phyloP scores from a whole-genome alignment of 495 filamentous ascomycete genomes.

The Platismatia glauca region DNA sequence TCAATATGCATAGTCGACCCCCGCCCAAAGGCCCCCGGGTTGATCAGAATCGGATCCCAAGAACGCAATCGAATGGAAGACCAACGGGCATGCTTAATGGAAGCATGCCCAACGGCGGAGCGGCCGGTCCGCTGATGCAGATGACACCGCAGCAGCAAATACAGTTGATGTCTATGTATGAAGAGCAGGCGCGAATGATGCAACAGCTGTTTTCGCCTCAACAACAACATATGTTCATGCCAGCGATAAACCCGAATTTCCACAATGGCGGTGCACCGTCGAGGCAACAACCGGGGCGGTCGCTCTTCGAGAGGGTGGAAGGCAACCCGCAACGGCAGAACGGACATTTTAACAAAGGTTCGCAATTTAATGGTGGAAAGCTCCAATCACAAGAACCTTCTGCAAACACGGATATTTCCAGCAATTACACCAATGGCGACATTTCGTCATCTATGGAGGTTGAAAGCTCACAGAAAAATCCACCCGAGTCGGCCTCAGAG shows the following conservation, averaged over 20 bases:
- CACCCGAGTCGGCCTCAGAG: constrained; percentile 19
- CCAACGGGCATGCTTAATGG: constrained; percentile 42
- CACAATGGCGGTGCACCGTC: constrained; percentile 35
- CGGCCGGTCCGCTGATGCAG: constrained; percentile 34
- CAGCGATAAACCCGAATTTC: constrained; percentile 48
- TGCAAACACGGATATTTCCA: constrained; percentile 20
- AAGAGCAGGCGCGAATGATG: constrained; percentile 86
- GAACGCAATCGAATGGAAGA: constrained; percentile 40
- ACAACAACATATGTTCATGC: constrained; percentile 38
- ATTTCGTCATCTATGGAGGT: constrained; percentile 43
- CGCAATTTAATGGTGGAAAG: constrained; percentile 22
- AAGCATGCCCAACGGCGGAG: constrained; percentile 29
- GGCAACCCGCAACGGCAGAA: constrained; percentile 36
- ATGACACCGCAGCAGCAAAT: constrained; percentile 64
- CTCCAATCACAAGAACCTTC: constrained; percentile 17
- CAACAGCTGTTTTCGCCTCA: constrained; percentile 42
- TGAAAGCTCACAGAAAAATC: constrained; percentile 28
- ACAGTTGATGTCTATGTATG: constrained; percentile 72
- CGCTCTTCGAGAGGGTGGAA: constrained; percentile 72
- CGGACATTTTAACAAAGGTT: constrained; percentile 31
- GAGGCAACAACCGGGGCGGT: constrained; percentile 48
- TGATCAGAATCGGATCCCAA: constrained; percentile 32
- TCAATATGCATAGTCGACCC: constrained; percentile 63
- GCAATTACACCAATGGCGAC: constrained; percentile 30
- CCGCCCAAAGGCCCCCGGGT: constrained; percentile 63